These are phyloP conservation scores for Otatea glauca DNA, from an alignment of 176 grass and related monocot species.

Conservation along the genomic window DNA sequence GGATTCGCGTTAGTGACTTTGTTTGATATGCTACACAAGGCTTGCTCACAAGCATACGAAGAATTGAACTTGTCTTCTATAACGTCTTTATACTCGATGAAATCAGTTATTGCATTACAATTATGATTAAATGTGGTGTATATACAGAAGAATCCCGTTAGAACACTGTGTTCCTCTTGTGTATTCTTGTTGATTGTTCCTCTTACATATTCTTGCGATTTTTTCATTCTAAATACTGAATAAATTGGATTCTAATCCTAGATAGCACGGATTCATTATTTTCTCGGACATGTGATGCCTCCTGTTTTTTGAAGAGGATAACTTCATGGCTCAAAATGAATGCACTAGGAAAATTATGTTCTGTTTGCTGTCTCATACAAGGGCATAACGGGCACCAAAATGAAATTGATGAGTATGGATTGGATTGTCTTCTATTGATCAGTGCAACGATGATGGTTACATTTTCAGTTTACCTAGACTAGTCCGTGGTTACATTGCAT, in stretches of 20 bases:
- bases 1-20: not conserved
- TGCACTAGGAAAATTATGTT: not conserved
- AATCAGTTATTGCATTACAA: not conserved
- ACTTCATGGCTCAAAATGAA: not conserved
- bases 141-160: not conserved
- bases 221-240: not conserved
- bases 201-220: not conserved
- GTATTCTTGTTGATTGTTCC: not conserved
- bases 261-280: not conserved
- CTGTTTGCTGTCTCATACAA: not conserved
- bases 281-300: not conserved
- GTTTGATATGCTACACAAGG: not conserved
- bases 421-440: not conserved
- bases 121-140: not conserved
- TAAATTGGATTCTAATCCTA: not conserved
- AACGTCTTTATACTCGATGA: not conserved
- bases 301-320: not conserved
- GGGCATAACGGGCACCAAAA: not conserved
- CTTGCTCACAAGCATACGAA: not conserved
- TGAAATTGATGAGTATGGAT: conserved; percentile 1
- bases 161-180: not conserved
- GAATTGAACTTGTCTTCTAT: not conserved
- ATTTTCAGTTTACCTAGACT: not conserved
- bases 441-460: conserved; percentile 3
- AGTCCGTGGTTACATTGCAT: not conserved